A percentile compares a stretch with the other conserved stretches of the same genome.
Conservation (phyloP, 2,329 filamentous ascomycete species). For the Neophaeococcomyces aloes region DNA sequence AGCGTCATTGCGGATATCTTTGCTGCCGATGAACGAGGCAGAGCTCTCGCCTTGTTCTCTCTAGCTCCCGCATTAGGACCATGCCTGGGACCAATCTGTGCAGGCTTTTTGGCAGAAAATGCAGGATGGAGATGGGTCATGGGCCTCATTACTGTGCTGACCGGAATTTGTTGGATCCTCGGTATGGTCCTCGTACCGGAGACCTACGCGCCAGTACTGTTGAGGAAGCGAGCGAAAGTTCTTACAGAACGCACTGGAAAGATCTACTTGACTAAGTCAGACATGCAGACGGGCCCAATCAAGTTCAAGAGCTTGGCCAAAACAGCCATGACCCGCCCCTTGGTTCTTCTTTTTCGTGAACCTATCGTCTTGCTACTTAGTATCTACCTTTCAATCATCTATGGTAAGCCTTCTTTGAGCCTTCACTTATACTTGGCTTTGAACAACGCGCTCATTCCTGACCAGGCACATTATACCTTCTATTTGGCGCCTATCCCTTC, state of each 20-base stretch:
- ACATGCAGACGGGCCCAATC: slow-evolving; percentile 31
- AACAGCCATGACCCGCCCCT: slow-evolving; percentile 50
- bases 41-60: slow-evolving; percentile 54
- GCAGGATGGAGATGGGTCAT: slow-evolving; percentile 59
- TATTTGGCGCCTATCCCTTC: slow-evolving; percentile 54
- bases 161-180: slow-evolving; percentile 47
- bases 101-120: slow-evolving; percentile 24
- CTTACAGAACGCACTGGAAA: slow-evolving; percentile 45
- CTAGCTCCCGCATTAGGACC: slow-evolving; percentile 38
- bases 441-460: too few species aligned
- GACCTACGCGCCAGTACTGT: slow-evolving; percentile 46
- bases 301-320: slow-evolving; percentile 34
- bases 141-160: slow-evolving; percentile 53
- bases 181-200: slow-evolving; percentile 45
- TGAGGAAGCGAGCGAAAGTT: slow-evolving; percentile 42
- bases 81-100: slow-evolving; percentile 47
- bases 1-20: slow-evolving; percentile 59
- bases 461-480: slow-evolving; percentile 47
- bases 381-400: slow-evolving; percentile 39
- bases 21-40: slow-evolving; percentile 48
- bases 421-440: too few species aligned
- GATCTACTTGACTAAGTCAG: slow-evolving; percentile 45
- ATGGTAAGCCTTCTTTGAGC: too few species aligned
- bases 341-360: slow-evolving; percentile 58
- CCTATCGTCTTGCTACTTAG: slow-evolving; percentile 56